These are phyloP conservation scores for Coemansia sp. DNA, from an alignment of 371 early-diverging fungal genomes.

Conservation along the genomic window DNA sequence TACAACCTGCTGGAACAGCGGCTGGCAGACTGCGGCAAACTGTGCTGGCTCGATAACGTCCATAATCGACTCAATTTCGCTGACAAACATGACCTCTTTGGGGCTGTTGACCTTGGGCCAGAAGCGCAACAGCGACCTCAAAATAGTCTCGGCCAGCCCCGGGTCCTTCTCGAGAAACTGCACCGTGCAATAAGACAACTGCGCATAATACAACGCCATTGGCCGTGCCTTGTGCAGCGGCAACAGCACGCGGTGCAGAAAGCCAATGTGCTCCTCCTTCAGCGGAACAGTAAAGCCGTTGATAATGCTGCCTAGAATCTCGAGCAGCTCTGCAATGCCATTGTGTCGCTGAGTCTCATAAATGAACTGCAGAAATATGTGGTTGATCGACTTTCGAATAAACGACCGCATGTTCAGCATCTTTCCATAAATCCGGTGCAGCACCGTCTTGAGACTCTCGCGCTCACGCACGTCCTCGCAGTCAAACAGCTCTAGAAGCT, in stretches of 20 bases:
- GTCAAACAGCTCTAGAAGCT: conserved; percentile 93
- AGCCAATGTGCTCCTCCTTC: conserved; percentile 95
- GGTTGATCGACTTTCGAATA: conserved; percentile 92
- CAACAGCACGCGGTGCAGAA: conserved; percentile 84
- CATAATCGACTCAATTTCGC: conserved; percentile 94
- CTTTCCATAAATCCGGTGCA: conserved; percentile 96
- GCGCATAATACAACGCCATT: conserved; percentile 88
- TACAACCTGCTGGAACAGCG: conserved; percentile 86
- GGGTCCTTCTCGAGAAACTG: conserved; percentile 97
- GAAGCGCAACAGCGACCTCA: conserved; percentile 79
- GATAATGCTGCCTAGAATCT: conserved; percentile 96
- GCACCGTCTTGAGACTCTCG: conserved; percentile 93
- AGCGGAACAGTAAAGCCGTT: conserved; percentile 97
- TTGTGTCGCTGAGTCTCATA: conserved; percentile 95
- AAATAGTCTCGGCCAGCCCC: conserved; percentile 80
- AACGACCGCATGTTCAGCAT: conserved; percentile 92
- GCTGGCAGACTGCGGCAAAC: conserved; percentile 81
- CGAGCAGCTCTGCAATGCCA: conserved; percentile 95
- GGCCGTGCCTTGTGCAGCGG: conserved; percentile 93
- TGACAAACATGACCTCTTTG: conserved; percentile 97
- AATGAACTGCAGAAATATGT: conserved; percentile 94
- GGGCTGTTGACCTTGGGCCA: conserved; percentile 98
- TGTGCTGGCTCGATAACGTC: conserved; percentile 86
- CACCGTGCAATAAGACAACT: conserved; percentile 94
- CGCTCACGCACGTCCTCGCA: conserved; percentile 97